Conservation (phyloP, 768 basidiomycete genomes). For the Tricholoma saponaceum region DNA sequence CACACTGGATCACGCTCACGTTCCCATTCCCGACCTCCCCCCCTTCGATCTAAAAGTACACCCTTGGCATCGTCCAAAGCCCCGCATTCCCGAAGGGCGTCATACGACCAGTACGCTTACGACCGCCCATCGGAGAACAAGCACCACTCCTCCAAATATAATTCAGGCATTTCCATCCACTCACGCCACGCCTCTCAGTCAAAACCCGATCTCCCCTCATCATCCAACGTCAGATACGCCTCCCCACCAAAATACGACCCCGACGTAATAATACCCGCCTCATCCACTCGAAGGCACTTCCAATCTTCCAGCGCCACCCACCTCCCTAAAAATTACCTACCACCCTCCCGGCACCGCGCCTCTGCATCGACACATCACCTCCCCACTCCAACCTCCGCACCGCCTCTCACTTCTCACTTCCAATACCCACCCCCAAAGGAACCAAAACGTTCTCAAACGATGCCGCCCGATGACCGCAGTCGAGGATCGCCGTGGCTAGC, state of each 20-base stretch:
- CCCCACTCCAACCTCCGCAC: not conserved
- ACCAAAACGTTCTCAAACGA: not conserved
- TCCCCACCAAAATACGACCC: not conserved
- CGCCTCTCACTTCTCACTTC: not conserved
- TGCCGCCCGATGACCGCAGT: not conserved
- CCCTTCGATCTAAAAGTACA: not conserved
- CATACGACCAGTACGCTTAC: conserved; percentile 6
- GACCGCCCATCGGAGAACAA: conserved; percentile 6
- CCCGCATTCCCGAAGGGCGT: conserved; percentile 4
- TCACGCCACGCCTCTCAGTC: not conserved
- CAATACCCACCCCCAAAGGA: not conserved
- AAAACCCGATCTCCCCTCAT: not conserved
- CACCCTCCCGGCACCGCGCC: not conserved
- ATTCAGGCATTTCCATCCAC: not conserved
- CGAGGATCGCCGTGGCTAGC: not conserved
- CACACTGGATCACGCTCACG: not conserved
- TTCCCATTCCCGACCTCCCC: not conserved
- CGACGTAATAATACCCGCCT: not conserved
- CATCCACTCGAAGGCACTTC: not conserved
- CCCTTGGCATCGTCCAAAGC: not conserved
- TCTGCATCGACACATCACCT: not conserved
- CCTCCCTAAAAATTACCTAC: not conserved
- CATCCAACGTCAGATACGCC: not conserved
- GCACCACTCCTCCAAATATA: not conserved
- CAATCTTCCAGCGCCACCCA: not conserved